Evolutionary conservation across 2,329 filamentous ascomycete genomes (phyloP).

Genomic region (Exophiala sp.): DNA sequence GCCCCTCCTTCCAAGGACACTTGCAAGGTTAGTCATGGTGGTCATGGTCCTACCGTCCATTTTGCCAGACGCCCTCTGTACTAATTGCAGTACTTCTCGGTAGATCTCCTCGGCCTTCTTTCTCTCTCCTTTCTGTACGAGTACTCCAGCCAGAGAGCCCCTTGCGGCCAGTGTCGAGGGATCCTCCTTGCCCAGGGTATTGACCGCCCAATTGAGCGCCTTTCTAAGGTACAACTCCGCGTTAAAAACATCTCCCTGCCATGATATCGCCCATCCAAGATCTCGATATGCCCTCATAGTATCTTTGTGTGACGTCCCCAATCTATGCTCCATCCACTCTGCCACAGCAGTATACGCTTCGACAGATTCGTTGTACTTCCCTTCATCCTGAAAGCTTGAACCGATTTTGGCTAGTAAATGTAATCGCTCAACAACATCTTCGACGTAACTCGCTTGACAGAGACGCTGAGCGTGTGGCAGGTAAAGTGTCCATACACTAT

Average conservation of each 20-base stretch:
- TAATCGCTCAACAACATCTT: conserved; percentile 8
- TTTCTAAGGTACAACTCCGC: background rate
- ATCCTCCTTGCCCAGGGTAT: conserved; percentile 22
- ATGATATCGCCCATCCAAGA: conserved; percentile 10
- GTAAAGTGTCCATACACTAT: conserved; percentile 30
- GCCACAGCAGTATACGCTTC: conserved; percentile 46
- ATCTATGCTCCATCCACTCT: conserved; percentile 4
- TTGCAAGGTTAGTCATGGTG: conserved; percentile 12
- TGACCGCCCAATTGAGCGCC: background rate
- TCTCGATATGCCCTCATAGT: conserved; percentile 6
- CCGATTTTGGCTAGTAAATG: conserved; percentile 15
- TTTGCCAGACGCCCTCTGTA: too few relatives aligned
- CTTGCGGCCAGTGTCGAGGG: conserved; percentile 23
- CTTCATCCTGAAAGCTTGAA: conserved; percentile 62
- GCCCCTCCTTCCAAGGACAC: conserved; percentile 9
- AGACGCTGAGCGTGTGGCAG: conserved; percentile 31
- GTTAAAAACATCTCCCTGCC: conserved; percentile 15
- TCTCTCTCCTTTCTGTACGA: conserved; percentile 16
- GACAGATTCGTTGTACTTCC: conserved; percentile 77
- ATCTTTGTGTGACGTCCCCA: background rate
- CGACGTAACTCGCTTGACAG: background rate
- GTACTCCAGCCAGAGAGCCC: conserved; percentile 24
- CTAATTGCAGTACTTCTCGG: background rate
- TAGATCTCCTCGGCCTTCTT: conserved; percentile 30
- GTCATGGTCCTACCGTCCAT: conserved; percentile 7